Evolutionary conservation across 208 protist genomes (phyloP).

Genomic region (Wallacemonas rigidus): DNA sequence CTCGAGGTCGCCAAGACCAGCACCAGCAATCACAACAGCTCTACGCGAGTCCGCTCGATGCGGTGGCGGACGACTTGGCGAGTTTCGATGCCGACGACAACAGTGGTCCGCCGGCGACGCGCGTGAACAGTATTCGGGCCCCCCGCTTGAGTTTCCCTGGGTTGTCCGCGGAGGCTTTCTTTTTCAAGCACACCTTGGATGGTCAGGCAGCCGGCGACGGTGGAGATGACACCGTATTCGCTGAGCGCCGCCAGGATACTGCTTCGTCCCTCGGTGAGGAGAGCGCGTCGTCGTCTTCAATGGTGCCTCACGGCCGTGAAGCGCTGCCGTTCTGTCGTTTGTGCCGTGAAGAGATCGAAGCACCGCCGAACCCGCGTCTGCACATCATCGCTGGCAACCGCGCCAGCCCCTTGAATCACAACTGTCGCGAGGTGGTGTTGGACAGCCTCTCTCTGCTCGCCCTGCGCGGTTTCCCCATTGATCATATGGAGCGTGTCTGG

Average conservation of each 20-base stretch:
- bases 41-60: conserved; percentile 14
- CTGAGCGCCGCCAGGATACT: background rate
- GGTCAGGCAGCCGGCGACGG: background rate
- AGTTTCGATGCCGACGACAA: conserved; percentile 53
- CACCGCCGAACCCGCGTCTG: conserved; percentile 16
- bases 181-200: conserved; percentile 4
- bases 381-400: conserved; percentile 48
- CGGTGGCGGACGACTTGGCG: conserved; percentile 44
- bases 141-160: conserved; percentile 30
- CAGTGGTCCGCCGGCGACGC: conserved; percentile 44
- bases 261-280: background rate
- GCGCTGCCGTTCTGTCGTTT: conserved; percentile 48
- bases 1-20: background rate
- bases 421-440: conserved; percentile 67
- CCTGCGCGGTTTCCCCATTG: conserved; percentile 75
- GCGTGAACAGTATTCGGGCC: conserved; percentile 23
- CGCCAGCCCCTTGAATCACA: conserved; percentile 55
- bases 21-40: background rate
- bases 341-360: conserved; percentile 61
- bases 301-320: background rate
- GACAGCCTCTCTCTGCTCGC: conserved; percentile 63
- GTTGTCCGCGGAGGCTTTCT: conserved; percentile 16
- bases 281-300: background rate
- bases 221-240: background rate
- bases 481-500: conserved; percentile 70